Evolutionary conservation across 140 eudicot species (phyloP), one percentile per base, ranked within the genome.

Genomic region (Cichorium intybus): DNA sequence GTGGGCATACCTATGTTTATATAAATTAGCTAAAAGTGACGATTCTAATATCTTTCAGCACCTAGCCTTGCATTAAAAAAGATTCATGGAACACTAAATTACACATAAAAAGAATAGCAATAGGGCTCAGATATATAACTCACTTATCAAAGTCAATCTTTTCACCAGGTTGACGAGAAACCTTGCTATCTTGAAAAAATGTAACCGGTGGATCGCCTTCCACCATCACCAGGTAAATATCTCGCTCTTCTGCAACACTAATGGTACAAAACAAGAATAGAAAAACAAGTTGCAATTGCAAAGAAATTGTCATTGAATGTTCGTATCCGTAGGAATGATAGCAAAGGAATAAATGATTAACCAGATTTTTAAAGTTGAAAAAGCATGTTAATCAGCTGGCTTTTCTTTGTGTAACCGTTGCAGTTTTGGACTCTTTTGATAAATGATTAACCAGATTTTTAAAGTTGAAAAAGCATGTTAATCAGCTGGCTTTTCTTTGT

Each of bases 151-250:
- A 52, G 43, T 78, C 69, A 51, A 56, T 22, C 17, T 34, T 74
- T 56, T 67, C 45, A 10, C 57, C 61, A 6, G 71, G 60, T 28
- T 67, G 34, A 20, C 14, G 18, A 64, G 66, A 50, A 5, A 14
- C 34, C 21, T 7, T 10, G 17, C 35, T 15, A 60, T 68, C 68
- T 60, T 67, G 76, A 56, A 80, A 59, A 70, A 89, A 89, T n/a
- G 95, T 88, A 54, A 79, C 86, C 0, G 95, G 90, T 3, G 86
- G 90, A 39, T 83, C 86, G 15, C 90, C 97, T 76, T 89, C 91
- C 54, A 85, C 70, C 67, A 82, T 9, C 51, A 89, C 91, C 75
- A 89, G 11, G 56, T 89, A 83, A 27, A 79, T 79, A 16, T 79
- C 52, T 46, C 87, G 69, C 9, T 81, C 76, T 75, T 82, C 87